Conservation (phyloP, 306 rosid genomes). For the Inga laurina region DNA sequence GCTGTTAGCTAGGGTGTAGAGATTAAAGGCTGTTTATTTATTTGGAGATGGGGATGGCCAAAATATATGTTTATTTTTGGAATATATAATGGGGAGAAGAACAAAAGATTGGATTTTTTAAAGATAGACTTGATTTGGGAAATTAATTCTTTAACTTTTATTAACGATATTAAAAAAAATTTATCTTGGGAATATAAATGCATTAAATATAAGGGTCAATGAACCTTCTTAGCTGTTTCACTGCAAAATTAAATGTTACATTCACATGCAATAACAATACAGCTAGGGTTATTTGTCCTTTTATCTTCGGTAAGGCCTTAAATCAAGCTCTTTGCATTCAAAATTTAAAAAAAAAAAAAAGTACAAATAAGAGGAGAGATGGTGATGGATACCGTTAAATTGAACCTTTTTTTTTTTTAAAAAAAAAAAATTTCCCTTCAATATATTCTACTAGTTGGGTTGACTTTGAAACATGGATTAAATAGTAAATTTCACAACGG, state of each 20-base stretch:
- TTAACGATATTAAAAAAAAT: background rate
- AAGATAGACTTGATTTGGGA: background rate
- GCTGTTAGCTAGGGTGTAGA: background rate
- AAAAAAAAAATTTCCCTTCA: background rate
- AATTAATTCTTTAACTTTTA: background rate
- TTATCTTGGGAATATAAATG: background rate
- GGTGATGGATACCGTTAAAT: background rate
- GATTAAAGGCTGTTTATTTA: constrained; percentile 3
- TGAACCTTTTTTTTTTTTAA: background rate
- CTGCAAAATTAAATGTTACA: constrained; percentile 6
- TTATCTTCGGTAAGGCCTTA: background rate
- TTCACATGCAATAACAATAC: constrained; percentile 16
- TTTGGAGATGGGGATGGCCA: background rate
- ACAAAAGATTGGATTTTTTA: background rate
- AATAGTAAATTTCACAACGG: background rate
- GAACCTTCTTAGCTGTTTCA: constrained; percentile 23
- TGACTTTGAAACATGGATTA: constrained; percentile 6
- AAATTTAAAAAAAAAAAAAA: background rate
- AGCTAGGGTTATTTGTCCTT: background rate
- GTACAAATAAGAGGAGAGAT: background rate
- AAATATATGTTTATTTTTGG: background rate
- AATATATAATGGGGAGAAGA: background rate
- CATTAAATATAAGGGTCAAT: constrained; percentile 17
- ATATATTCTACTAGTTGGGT: background rate
- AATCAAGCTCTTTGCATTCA: background rate